These are phyloP conservation scores for Pseudogymnoascus sp. DNA, from an alignment of 2,329 filamentous ascomycete genomes.

Conservation along the genomic window DNA sequence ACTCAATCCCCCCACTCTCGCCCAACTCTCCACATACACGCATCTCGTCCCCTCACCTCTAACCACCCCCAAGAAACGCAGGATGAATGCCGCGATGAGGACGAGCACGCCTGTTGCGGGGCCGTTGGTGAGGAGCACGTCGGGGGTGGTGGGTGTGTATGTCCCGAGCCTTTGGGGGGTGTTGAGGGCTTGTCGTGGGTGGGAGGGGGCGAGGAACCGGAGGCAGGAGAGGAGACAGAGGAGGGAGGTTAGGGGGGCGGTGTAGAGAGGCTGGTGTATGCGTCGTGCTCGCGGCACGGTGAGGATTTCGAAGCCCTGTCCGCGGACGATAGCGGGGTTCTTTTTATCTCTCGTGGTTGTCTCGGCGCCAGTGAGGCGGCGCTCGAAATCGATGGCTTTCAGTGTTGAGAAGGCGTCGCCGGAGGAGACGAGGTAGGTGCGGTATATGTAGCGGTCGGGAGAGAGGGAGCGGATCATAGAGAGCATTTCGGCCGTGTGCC, in stretches of 20 bases:
- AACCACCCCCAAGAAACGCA: slow-evolving; percentile 41
- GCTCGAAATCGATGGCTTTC: slow-evolving; percentile 57
- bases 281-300: slow-evolving; percentile 67
- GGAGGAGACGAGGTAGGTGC: slow-evolving; percentile 74
- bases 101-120: slow-evolving; percentile 82
- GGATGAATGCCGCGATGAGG: slow-evolving; percentile 45
- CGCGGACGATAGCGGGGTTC: slow-evolving; percentile 27
- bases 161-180: slow-evolving; percentile 26
- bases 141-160: slow-evolving; percentile 41
- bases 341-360: slow-evolving; percentile 2
- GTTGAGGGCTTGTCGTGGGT: slow-evolving; percentile 18
- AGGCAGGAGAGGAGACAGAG: slow-evolving; percentile 57
- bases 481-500: slow-evolving; percentile 92
- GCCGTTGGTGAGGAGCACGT: slow-evolving; percentile 78
- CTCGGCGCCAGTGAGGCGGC: slow-evolving; percentile 29
- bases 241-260: slow-evolving; percentile 62
- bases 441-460: slow-evolving; percentile 46
- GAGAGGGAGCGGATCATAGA: slow-evolving; percentile 63
- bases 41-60: slow-evolving; percentile 51
- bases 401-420: slow-evolving; percentile 66
- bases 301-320: slow-evolving; percentile 50
- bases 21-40: slow-evolving; percentile 90
- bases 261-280: slow-evolving; percentile 73
- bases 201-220: slow-evolving; percentile 37
- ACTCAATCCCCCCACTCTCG: slow-evolving; percentile 73